These are phyloP conservation scores for Coprinopsis sp. DNA, from an alignment of 768 basidiomycete species.

Conservation along the genomic window DNA sequence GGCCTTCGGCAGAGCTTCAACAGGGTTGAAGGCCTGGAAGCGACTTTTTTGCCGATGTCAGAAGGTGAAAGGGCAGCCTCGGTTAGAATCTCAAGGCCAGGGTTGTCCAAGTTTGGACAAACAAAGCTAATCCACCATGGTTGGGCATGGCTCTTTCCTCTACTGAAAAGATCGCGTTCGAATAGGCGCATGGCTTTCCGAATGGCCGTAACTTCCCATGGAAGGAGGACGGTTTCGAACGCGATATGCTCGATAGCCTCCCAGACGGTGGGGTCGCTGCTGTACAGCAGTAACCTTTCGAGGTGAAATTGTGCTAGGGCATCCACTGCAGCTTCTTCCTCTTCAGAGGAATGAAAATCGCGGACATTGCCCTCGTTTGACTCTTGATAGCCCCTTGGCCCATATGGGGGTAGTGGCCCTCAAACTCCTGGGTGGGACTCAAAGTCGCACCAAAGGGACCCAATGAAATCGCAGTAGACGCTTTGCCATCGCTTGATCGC, in stretches of 20 bases:
- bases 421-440: slow-evolving; percentile 64
- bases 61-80: not conserved
- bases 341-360: slow-evolving; percentile 31
- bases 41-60: slow-evolving; percentile 16
- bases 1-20: too few relatives aligned
- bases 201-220: slow-evolving; percentile 62
- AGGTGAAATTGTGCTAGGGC: slow-evolving; percentile 61
- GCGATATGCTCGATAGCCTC: slow-evolving; percentile 54
- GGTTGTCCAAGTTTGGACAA: slow-evolving; percentile 50
- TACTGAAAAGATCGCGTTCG: slow-evolving; percentile 13
- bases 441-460: slow-evolving; percentile 73
- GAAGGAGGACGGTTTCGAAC: slow-evolving; percentile 75
- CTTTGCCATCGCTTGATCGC: slow-evolving; percentile 22
- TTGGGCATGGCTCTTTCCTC: slow-evolving; percentile 34
- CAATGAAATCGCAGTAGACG: slow-evolving; percentile 46
- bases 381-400: slow-evolving; percentile 44
- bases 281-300: slow-evolving; percentile 52
- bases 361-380: slow-evolving; percentile 33
- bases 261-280: slow-evolving; percentile 49
- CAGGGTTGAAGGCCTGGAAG: too few relatives aligned
- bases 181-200: slow-evolving; percentile 51
- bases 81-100: slow-evolving; percentile 14
- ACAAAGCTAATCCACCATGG: slow-evolving; percentile 76
- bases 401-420: slow-evolving; percentile 73
- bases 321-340: slow-evolving; percentile 38